Evolutionary conservation across 1,284 basidiomycete species (phyloP), one percentile per base, ranked within the genome.

Genomic region (Meira miltonrushii): DNA sequence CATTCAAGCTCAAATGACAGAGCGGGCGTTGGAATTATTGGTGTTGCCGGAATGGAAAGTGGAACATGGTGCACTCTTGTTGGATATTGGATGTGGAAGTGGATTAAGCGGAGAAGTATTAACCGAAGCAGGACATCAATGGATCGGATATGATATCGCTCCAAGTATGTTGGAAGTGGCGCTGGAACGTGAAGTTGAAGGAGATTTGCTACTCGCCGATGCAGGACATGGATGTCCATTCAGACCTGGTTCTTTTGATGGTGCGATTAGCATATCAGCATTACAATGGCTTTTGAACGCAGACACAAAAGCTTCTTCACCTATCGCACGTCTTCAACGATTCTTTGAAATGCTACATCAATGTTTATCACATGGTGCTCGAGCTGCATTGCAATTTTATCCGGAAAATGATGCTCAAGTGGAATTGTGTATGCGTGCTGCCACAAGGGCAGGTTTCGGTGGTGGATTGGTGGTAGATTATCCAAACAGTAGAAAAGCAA

Each of bases 201-300:
- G 75, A 6, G 75, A 78, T 37, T 57, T 72, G 13, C 68, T 81
- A 25, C 70, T 81, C 3, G 78, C 78, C 25, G 80, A 81, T 60
- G 80, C 79, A 5, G 80, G 80, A 1, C 80, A 81, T 62, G 80
- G 80, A 0, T 79, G 80, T 59, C 75, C 92, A 2, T 98, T 97
- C 79, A 84, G 95, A 37, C 89, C 95, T 48, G 95, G 94, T 60
- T 89, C 89, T 63, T 98, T 98, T 78, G 95, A 99, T 78, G 95
- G 93, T 47, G 92, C 92, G 8, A 98, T 99, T 74, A 95, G 92
- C 75, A 90, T 99, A 75, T 98, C 95, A 19, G 95, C 97, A 23
- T 83, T 99, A 2, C 95, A 99, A 81, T 99, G 95, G 95, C 84
- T 99, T 0, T 85, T 97, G 62, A 99, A 98, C 78, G 94, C 95